Evolutionary conservation across 495 filamentous ascomycete species (phyloP), one percentile per base, ranked within the genome.

Genomic region (Daldinia childiae): DNA sequence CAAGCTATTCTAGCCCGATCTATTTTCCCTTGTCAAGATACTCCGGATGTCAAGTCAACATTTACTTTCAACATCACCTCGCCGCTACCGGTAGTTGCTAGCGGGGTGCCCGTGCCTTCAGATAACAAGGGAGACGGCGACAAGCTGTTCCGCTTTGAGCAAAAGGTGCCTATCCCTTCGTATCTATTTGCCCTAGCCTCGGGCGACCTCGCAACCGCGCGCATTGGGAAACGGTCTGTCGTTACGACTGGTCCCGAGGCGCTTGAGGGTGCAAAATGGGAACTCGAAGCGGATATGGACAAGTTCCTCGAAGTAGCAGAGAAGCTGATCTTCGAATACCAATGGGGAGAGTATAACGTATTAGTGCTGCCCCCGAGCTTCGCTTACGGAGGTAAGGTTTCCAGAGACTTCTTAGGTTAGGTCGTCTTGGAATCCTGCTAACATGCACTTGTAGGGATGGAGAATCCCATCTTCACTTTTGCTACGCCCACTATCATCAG

Each of bases 11-110:
- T 98, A 73, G 92, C 91, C 27, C 88, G 95, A 56, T 97, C 93
- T 24, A 85, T 98, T 60, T 97, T 97, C 79, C 95, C 95, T 12
- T 98, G 94, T 79, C 95, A 99, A 83, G 95, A 99, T 79, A 98
- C 95, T 0, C 95, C 95, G 26, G 93, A 96, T 77, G 90, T 98
- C 66, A 99, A 99, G 81, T 92, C 90, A 45, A 94, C 93, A 4
- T 92, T 93, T 80, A 86, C 90, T 61, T 97, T 98, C 80, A 91
- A 90, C 72, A 93, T 99, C 77, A 88, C 88, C 36, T 97, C 93
- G 19, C 90, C 93, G 6, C 85, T 96, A 11, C 93, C 93, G 4
- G 94, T 98, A 43, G 86, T 97, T 66, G 94, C 95, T 9, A 94
- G 91, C 79, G 95, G 95, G 41, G 82, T 97, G 29, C 87, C 92